Percentiles rank a stretch among this genome's conserved stretches.
These are phyloP conservation scores for Crepidotus variabilis DNA, from an alignment of 768 basidiomycete species.

Conservation along the genomic window DNA sequence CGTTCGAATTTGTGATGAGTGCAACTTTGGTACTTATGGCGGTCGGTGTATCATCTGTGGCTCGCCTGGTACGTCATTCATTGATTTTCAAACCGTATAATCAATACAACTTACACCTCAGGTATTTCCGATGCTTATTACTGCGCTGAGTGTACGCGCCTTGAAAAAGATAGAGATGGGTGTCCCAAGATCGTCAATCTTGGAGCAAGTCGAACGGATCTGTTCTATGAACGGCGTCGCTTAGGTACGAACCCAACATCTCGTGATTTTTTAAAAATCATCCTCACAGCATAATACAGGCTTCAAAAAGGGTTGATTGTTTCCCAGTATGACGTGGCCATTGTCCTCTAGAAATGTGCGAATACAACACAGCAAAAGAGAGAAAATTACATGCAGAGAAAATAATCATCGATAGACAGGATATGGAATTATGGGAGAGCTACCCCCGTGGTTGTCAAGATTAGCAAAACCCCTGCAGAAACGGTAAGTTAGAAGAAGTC, in stretches of 20 bases:
- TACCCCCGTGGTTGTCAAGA: constrained; percentile 49
- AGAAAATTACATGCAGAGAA: neutral
- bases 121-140: constrained; percentile 99
- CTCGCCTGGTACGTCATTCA: constrained; percentile 66
- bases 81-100: neutral
- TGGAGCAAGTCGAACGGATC: constrained; percentile 88
- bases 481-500: constrained; percentile 8
- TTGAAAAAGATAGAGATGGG: constrained; percentile 97
- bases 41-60: constrained; percentile 98
- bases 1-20: constrained; percentile 98
- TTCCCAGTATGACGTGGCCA: neutral
- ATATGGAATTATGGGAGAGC: constrained; percentile 59
- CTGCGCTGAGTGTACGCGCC: constrained; percentile 93
- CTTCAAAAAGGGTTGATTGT: constrained; percentile 61
- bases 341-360: neutral
- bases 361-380: constrained; percentile 3
- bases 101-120: constrained; percentile 25
- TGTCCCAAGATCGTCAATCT: constrained; percentile 98
- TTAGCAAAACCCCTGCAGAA: constrained; percentile 46
- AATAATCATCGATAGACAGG: constrained; percentile 48
- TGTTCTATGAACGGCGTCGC: constrained; percentile 88
- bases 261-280: neutral
- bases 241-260: constrained; percentile 45
- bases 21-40: constrained; percentile 98
- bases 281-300: constrained; percentile 31